Evolutionary conservation across 1,139 yeast genomes (phyloP).

Genomic region (Yamadazyma pseudoaaseri): DNA sequence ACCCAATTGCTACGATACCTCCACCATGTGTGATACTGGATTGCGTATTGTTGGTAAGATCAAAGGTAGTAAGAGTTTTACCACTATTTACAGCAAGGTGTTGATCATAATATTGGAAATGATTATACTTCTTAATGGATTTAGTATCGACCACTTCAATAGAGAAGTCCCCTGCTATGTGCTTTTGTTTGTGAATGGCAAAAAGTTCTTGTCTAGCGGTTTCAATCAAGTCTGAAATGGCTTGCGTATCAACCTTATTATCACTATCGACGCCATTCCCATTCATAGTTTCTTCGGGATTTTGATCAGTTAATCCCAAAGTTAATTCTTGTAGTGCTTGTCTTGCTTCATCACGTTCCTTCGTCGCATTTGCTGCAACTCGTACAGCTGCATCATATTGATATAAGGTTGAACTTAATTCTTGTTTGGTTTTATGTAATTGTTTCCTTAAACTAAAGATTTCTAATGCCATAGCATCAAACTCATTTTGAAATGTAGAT

Average conservation of each 20-base stretch:
- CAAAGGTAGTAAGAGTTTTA: conserved; percentile 23
- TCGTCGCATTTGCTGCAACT: conserved; percentile 73
- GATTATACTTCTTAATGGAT: conserved; percentile 15
- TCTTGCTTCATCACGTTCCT: conserved; percentile 73
- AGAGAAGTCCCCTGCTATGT: conserved; percentile 15
- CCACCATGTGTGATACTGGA: conserved; percentile 17
- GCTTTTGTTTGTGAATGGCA: conserved; percentile 36
- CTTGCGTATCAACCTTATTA: neutral
- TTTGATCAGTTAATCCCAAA: conserved; percentile 18
- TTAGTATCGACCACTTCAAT: neutral
- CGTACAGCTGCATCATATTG: conserved; percentile 89
- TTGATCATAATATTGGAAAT: conserved; percentile 15
- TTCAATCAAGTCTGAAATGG: conserved; percentile 20
- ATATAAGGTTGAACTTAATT: conserved; percentile 73
- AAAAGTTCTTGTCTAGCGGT: conserved; percentile 39
- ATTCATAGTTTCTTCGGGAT: conserved; percentile 10
- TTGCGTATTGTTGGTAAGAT: conserved; percentile 14
- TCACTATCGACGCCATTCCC: conserved; percentile 2
- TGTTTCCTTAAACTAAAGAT: conserved; percentile 75
- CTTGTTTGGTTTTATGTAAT: conserved; percentile 63
- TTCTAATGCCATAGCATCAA: conserved; percentile 87
- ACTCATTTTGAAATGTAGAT: conserved; percentile 77
- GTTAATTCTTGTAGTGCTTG: conserved; percentile 54
- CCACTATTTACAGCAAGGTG: conserved; percentile 20
- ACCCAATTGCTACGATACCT: conserved; percentile 15